Evolutionary conservation across 345 rosid species (phyloP).

Genomic region (Syzygium aromaticum): DNA sequence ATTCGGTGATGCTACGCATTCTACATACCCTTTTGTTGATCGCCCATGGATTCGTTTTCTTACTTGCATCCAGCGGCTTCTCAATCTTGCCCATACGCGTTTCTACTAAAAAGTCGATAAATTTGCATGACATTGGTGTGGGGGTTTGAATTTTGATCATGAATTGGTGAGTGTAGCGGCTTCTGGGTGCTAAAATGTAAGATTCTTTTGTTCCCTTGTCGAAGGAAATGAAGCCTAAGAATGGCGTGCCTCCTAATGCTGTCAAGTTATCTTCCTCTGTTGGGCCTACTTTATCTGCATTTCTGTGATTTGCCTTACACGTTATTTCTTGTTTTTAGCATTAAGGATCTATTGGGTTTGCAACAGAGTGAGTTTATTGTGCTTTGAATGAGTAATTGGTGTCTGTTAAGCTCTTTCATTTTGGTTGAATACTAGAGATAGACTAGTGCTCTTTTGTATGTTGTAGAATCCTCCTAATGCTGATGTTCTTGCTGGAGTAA

Average conservation of each 20-base stretch:
- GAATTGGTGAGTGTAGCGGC: neutral
- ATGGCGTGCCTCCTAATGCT: neutral
- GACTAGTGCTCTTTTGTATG: neutral
- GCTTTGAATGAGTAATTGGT: neutral
- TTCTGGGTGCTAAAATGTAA: neutral
- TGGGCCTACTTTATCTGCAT: neutral
- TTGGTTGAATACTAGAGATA: neutral
- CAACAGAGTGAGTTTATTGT: neutral
- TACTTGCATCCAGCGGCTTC: neutral
- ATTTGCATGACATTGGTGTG: neutral
- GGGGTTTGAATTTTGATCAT: neutral
- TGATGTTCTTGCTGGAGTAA: neutral
- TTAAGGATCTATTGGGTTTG: neutral
- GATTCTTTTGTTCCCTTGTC: neutral
- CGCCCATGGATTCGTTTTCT: neutral
- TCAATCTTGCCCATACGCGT: neutral
- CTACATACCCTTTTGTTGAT: neutral
- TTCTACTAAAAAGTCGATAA: neutral
- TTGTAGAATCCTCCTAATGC: neutral
- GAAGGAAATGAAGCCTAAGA: neutral
- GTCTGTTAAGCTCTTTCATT: neutral
- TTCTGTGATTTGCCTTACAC: neutral
- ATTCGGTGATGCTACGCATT: neutral
- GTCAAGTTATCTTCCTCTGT: neutral
- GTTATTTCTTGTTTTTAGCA: neutral